Conservation (phyloP, 192 early-diverging fungal species). For the Coemansia sp. region DNA sequence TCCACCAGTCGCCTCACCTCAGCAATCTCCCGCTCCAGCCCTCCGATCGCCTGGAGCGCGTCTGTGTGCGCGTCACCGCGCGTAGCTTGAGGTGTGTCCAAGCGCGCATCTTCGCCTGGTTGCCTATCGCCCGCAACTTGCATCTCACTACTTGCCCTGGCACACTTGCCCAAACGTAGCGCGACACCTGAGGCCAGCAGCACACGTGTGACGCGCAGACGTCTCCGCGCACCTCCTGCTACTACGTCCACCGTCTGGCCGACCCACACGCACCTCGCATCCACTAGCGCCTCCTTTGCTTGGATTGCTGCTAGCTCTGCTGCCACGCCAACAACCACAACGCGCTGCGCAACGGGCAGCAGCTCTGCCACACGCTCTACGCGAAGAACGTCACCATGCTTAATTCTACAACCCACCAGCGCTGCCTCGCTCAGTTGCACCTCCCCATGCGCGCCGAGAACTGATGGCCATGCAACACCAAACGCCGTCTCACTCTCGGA, state of each 20-base stretch:
- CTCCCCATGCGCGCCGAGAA: slow-evolving; percentile 10
- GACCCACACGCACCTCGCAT: slow-evolving; percentile 22
- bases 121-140: not conserved
- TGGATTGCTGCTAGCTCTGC: slow-evolving; percentile 15
- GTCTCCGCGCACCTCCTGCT: slow-evolving; percentile 16
- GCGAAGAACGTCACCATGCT: slow-evolving; percentile 30
- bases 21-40: slow-evolving; percentile 68
- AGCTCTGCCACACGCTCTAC: slow-evolving; percentile 16
- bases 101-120: not conserved
- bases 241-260: slow-evolving; percentile 36
- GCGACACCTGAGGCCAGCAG: not conserved
- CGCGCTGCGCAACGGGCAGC: slow-evolving; percentile 7
- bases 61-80: not conserved
- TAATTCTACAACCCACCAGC: slow-evolving; percentile 31
- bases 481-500: slow-evolving; percentile 7
- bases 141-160: slow-evolving; percentile 2
- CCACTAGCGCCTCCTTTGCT: slow-evolving; percentile 27
- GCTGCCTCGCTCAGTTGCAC: slow-evolving; percentile 23
- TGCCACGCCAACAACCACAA: slow-evolving; percentile 10
- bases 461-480: slow-evolving; percentile 45
- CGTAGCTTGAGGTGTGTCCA: too few relatives aligned
- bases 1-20: slow-evolving; percentile 85
- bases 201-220: slow-evolving; percentile 18
- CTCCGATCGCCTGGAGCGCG: slow-evolving; percentile 63
- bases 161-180: slow-evolving; percentile 6